These are phyloP conservation scores for Tolypocladium endophyticum DNA, from an alignment of 2,329 filamentous ascomycete genomes.

Conservation along the genomic window DNA sequence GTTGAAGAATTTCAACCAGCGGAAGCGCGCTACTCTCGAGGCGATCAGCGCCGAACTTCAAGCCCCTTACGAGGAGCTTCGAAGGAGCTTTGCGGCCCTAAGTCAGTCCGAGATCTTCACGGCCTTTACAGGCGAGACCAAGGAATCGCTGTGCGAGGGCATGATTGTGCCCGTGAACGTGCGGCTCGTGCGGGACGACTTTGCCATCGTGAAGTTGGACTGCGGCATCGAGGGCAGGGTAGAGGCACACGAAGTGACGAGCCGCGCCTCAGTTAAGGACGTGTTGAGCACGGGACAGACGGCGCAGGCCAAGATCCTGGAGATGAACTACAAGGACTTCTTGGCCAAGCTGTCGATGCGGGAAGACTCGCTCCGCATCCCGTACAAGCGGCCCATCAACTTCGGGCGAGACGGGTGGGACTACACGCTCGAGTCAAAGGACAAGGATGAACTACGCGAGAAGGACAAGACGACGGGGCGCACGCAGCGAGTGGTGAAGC, in stretches of 20 bases:
- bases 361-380: slow-evolving; percentile 67
- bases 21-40: slow-evolving; percentile 90
- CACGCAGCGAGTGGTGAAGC: slow-evolving; percentile 91
- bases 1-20: slow-evolving; percentile 83
- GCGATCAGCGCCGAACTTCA: slow-evolving; percentile 91
- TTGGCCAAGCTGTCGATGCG: slow-evolving; percentile 74
- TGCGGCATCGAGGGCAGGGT: slow-evolving; percentile 88
- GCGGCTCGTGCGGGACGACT: slow-evolving; percentile 80
- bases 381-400: slow-evolving; percentile 59
- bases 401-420: slow-evolving; percentile 80
- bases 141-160: slow-evolving; percentile 69
- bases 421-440: slow-evolving; percentile 65
- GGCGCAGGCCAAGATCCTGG: slow-evolving; percentile 76
- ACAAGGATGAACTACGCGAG: slow-evolving; percentile 73
- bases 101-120: slow-evolving; percentile 77
- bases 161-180: slow-evolving; percentile 92
- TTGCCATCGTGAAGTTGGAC: slow-evolving; percentile 87
- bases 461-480: slow-evolving; percentile 80
- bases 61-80: slow-evolving; percentile 86
- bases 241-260: slow-evolving; percentile 70
- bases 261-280: slow-evolving; percentile 59
- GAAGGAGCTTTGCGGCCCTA: slow-evolving; percentile 65
- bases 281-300: slow-evolving; percentile 74
- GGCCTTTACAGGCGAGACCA: slow-evolving; percentile 91
- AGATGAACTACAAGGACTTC: slow-evolving; percentile 79